These are phyloP conservation scores for Pisolithus thermaeus DNA, from an alignment of 1,284 basidiomycete genomes.

Conservation along the genomic window DNA sequence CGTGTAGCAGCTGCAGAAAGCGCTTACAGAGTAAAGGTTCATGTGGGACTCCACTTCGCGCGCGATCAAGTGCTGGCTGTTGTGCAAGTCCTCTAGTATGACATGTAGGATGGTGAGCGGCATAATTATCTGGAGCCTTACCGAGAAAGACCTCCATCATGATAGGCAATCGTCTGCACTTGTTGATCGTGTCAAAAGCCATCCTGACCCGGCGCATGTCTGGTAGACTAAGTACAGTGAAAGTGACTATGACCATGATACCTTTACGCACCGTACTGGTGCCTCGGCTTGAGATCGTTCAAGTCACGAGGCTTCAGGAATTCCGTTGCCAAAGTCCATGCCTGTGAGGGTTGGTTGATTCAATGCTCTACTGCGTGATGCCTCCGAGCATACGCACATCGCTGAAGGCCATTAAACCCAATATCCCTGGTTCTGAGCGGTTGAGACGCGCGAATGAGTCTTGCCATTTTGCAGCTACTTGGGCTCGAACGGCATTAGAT, in stretches of 20 bases:
- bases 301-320: constrained; percentile 57
- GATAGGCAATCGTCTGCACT: constrained; percentile 51
- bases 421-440: constrained; percentile 53
- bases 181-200: constrained; percentile 52
- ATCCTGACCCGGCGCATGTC: constrained; percentile 44
- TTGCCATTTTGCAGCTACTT: constrained; percentile 70
- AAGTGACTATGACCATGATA: neutral
- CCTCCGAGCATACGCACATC: constrained; percentile 37
- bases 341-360: constrained; percentile 34
- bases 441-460: constrained; percentile 63
- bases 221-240: constrained; percentile 20
- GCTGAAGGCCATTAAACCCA: constrained; percentile 60
- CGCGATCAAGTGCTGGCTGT: constrained; percentile 52
- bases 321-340: constrained; percentile 54
- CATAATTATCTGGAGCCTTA: constrained; percentile 25
- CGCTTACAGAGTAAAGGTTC: constrained; percentile 52
- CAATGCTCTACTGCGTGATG: neutral
- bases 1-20: neutral
- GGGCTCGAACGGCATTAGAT: constrained; percentile 49
- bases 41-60: constrained; percentile 56
- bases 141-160: constrained; percentile 65
- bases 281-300: constrained; percentile 28
- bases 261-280: constrained; percentile 33
- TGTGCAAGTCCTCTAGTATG: constrained; percentile 54
- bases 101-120: constrained; percentile 1